Base-by-base conservation (phyloP, 192 early-diverging fungal genomes). In the Rhizophagus clarus region DNA sequence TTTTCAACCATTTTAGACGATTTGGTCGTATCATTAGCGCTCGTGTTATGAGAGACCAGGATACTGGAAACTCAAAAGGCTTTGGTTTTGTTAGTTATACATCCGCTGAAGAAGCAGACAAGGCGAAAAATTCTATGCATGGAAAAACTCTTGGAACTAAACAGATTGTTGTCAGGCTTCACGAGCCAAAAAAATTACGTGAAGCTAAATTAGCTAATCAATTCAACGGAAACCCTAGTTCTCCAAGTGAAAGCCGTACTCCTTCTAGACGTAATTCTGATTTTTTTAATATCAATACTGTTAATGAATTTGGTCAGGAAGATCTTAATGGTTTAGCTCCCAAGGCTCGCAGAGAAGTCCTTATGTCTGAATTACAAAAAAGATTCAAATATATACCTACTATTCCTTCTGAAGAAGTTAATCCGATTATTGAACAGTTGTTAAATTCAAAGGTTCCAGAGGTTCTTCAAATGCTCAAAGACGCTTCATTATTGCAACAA, bases 11-110 rank as follows among this genome's bases (percentile, higher is more conserved):
- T 47, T 98, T 98, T 83, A 86, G 92, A 61, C 90, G 91, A 77
- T 98, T 95, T 79, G 97, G 97, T 47, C 88, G 86, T 79, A 97
- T 98, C 71, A 89, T 97, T 29, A 93, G 91, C 79, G 96, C 96
- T 88, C 96, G 97, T 84, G 96, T 98, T 66, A 95, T 93, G 79
- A 88, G 88, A 77, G 89, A 92, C 75, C 87, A 89, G 34, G 83
- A 88, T 42, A 92, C 94, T 67, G 93, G 89, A 15, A 82, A 83
- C 29, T 95, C 94, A 76, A 94, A 92, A 79, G 96, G 96, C 15
- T 97, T 93, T 86, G 97, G 97, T 12, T 98, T 95, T 79, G 97
- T 98, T 45, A 96, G 97, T 90, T 98, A 95, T 90, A 92, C 92
- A 29, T 88, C 89, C 42, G 90, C 97, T 67, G 94, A 96, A 76